Base-by-base conservation (phyloP, 495 filamentous ascomycete genomes). In the Penicillium manginii region DNA sequence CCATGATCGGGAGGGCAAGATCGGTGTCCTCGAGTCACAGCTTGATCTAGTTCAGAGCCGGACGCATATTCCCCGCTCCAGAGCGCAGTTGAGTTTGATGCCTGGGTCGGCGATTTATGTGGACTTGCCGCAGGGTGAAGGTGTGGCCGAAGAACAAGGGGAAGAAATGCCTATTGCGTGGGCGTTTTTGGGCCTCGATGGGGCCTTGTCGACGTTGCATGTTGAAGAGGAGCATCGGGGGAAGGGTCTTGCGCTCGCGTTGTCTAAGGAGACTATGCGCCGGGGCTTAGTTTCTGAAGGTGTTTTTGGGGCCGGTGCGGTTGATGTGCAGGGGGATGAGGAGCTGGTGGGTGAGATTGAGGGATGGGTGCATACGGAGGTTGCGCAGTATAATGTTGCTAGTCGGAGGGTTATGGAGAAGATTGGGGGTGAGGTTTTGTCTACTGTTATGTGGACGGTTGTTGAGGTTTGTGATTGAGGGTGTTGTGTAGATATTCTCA, bases 401-500 rank as follows among this genome's bases (percentile, higher is more conserved):
- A 83, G 82, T 71, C 65, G 73, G 42, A 74, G 77, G 33, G 80
- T 84, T 2, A 83, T 83, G 75, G 75, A 74, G 59, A 77, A 74
- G 62, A 51, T 83, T 48, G 82, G 82, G 4, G 76, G 76, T 5
- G 56, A 60, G 60, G 59, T 75, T 9, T 60, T 65, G 40, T 74
- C 73, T 59, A 65, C 66, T 26, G 71, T 71, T 48, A 64, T 69
- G 15, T 83, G 80, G 75, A 63, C 74, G 11, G 66, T 74, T 26
- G 62, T 83, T 55, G 78, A 83, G 60, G 22, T 68, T 23, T 32
- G 19, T 45, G 52, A 61, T 55, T 66, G 18, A 55, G 35, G 21
- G 40, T 1, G 17, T 19, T 12, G 8, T 12, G 35, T 12, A 14
- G 7, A 37, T 14, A n/a, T 37, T 37, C n/a, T n/a, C n/a, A n/a